A percentile compares a stretch with the other conserved stretches of the same genome.
Conservation (phyloP, 345 rosid species). For the Carallia brachiata region DNA sequence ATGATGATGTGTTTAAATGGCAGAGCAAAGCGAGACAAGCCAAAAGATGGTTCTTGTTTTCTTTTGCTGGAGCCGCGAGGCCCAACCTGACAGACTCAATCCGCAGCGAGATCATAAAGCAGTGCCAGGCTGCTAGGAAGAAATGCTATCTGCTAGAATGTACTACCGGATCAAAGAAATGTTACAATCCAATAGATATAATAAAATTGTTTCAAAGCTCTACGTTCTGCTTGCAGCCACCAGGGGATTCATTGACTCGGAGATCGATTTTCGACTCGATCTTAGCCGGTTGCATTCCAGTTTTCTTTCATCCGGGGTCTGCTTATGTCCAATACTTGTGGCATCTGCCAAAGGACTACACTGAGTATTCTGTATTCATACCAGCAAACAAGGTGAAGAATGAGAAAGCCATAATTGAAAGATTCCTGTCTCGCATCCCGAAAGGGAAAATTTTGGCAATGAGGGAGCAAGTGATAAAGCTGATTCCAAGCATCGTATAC, state of each 20-base stretch:
- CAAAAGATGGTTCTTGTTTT: slow-evolving; percentile 51
- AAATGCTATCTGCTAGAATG: slow-evolving; percentile 53
- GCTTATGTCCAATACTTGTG: slow-evolving; percentile 77
- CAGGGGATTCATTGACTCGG: slow-evolving; percentile 80
- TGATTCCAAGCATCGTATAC: slow-evolving; percentile 62
- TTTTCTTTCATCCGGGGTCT: slow-evolving; percentile 87
- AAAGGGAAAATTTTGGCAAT: slow-evolving; percentile 34
- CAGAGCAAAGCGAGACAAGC: slow-evolving; percentile 50
- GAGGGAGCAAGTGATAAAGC: slow-evolving; percentile 58
- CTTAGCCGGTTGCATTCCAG: slow-evolving; percentile 79
- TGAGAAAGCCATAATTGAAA: slow-evolving; percentile 52
- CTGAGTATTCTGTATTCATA: slow-evolving; percentile 61
- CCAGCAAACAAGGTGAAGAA: slow-evolving; percentile 37
- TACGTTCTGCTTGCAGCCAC: slow-evolving; percentile 71
- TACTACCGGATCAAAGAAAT: not conserved
- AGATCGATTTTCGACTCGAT: slow-evolving; percentile 81
- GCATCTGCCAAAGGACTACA: slow-evolving; percentile 67
- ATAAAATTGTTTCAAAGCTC: slow-evolving; percentile 61
- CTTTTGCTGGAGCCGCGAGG: slow-evolving; percentile 63
- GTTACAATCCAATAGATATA: slow-evolving; percentile 39
- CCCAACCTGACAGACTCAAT: slow-evolving; percentile 51
- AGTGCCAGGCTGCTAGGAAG: slow-evolving; percentile 55
- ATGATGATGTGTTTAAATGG: slow-evolving; percentile 51
- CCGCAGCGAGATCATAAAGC: slow-evolving; percentile 53
- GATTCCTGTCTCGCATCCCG: slow-evolving; percentile 37